Base-by-base conservation (phyloP, 495 filamentous ascomycete species). In the Cercophora samala region DNA sequence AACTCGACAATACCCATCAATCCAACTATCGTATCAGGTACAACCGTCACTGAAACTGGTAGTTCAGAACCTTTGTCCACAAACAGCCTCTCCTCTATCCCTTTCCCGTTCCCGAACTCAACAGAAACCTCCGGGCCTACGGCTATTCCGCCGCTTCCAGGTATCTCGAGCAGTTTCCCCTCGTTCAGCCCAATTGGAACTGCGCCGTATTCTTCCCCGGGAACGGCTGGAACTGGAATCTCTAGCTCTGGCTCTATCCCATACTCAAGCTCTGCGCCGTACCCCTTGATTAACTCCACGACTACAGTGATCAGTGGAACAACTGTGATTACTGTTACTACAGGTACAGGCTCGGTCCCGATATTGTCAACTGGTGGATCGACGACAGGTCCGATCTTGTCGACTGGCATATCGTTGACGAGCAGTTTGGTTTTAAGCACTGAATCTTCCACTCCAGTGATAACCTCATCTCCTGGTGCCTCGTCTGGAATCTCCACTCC, bases 101-200 rank as follows among this genome's bases (percentile, higher is more conserved):
- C 60, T 8, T 62, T 19, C 21, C 60, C 60, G 1, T 58, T 69
- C n/a, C 66, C 66, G 5, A 76, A 70, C 66, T 71, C 73, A 13
- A 71, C 62, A 13, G 3, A 46, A 32, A 24, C 58, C 18, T 22
- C 52, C 17, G 62, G 64, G 19, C 62, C 37, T 21, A 58, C 68
- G 26, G 62, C 37, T 13, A 63, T 22, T n/a, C 22, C 68, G 1
- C 37, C 62, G n/a, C n/a, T 18, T 17, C 1, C 62, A 17, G 59
- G 42, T 22, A 24, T 13, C 58, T 66, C 58, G 18, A 58, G 56
- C 32, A 60, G 55, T 23, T 60, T 62, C 22, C 61, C 18, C 18
- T 15, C 24, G 18, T 8, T 37, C 15, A 18, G 18, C 29, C 17
- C 65, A 46, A 53, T 65, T 19, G 65, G 60, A 21, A 53, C 65